Base-by-base conservation (phyloP, 2,329 filamentous ascomycete genomes). In the Cadophora luteo-olivacea region DNA sequence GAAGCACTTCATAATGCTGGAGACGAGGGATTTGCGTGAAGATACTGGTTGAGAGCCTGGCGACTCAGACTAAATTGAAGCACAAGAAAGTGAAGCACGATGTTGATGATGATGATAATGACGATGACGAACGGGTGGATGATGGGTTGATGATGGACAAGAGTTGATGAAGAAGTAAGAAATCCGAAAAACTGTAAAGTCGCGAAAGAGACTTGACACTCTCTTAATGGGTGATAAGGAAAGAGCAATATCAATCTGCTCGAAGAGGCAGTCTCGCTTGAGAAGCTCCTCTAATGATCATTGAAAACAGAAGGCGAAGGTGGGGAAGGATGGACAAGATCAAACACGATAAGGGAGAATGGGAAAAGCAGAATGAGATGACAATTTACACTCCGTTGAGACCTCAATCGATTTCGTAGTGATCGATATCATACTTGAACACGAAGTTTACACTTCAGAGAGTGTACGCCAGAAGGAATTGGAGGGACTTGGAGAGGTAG, bases 1-100 rank as follows among this genome's bases (percentile, higher is more conserved):
- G 32, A 41, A 24, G 29, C 32, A 64, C 61, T 64, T 64, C 61
- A 64, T 64, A 32, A 54, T 41, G 19, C 32, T 29, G 57, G 9
- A 54, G 24, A 19, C n/a, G n/a, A n/a, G n/a, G n/a, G n/a, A n/a
- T n/a, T n/a, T n/a, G n/a, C n/a, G n/a, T n/a, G n/a, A n/a, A n/a
- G n/a, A n/a, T n/a, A n/a, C n/a, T n/a, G n/a, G n/a, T n/a, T n/a
- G n/a, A n/a, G n/a, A n/a, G n/a, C n/a, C n/a, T n/a, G n/a, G n/a
- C n/a, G n/a, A n/a, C n/a, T n/a, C n/a, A n/a, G n/a, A 24, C 38
- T 33, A 38, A 25, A 22, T 3, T 33, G 33, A 41, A 22, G 22
- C 16, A 32, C 41, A 11, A 22, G 14, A 5, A 29, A 29, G 3
- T 29, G 29, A 29, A 29, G 29, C 36, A 3, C 7, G 7, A 38